Base-by-base conservation (phyloP, 2,329 filamentous ascomycete genomes). In the Gaeumannomyces sp. region DNA sequence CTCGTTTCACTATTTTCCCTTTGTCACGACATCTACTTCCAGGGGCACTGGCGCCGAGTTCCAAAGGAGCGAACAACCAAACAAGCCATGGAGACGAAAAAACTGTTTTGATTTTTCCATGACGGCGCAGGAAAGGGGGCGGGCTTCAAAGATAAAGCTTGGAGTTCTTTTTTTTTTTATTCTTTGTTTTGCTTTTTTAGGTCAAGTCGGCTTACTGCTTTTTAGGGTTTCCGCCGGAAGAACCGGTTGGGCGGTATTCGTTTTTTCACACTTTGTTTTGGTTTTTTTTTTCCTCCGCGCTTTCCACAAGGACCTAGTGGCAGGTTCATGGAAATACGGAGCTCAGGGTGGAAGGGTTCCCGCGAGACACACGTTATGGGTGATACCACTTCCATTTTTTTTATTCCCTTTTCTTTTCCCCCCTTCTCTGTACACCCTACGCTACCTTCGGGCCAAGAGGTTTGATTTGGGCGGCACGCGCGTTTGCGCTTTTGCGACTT, bases 381-480 rank as follows among this genome's bases (percentile, higher is more conserved):
- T 61, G 60, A 61, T 62, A 62, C 61, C 45, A 62, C 45, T 56
- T 62, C 27, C 27, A 25, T 28, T 28, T 57, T 56, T 61, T 27
- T 58, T 27, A 16, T 19, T 7, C 16, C 16, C 33, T 27, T 61
- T 61, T 27, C 19, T 45, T 27, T 61, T 31, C 22, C 31, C 25
- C n/a, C 27, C 7, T 50, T 50, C 45, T 50, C 22, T 50, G 19
- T n/a, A 22, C 45, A n/a, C 45, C 45, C 22, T 53, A 11, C 13
- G 35, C 35, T 13, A 53, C 8, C 16, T 53, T 53, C 8, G 22
- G 22, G 22, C 45, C 19, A 53, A 53, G 45, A 53, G 45, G 45
- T 53, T 53, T 53, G 45, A 53, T 25, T 10, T n/a, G 45, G 45
- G 22, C 45, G 22, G 45, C 22, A 53, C 22, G 45, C 45, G 45